These are phyloP conservation scores for Hypoxylon fuscum DNA, from an alignment of 495 filamentous ascomycete species.

Conservation along the genomic window DNA sequence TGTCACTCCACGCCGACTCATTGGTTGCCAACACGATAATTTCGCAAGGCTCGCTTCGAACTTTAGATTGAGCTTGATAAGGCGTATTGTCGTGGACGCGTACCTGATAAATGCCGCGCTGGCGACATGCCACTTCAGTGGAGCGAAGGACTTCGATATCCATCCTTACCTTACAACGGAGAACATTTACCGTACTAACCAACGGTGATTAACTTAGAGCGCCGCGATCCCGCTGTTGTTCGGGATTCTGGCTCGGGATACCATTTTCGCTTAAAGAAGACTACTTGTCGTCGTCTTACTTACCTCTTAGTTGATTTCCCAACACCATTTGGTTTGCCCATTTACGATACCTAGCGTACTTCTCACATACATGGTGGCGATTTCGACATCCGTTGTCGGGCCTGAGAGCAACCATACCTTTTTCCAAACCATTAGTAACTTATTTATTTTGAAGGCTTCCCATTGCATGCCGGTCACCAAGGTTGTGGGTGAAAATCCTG, in stretches of 20 bases:
- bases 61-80: neutral
- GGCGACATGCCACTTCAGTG: neutral
- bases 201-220: too few species aligned
- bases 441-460: constrained; percentile 9
- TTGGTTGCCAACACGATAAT: constrained; percentile 14
- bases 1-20: constrained; percentile 4
- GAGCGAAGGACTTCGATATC: too few species aligned
- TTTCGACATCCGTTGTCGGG: constrained; percentile 9
- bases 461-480: constrained; percentile 12
- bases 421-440: constrained; percentile 18
- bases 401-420: constrained; percentile 3
- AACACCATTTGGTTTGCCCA: constrained; percentile 16
- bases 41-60: constrained; percentile 12
- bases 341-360: constrained; percentile 7
- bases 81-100: neutral
- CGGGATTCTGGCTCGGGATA: neutral
- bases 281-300: neutral
- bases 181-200: too few species aligned
- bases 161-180: too few species aligned
- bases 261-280: constrained; percentile 3
- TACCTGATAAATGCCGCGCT: constrained; percentile 9
- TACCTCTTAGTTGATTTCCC: neutral
- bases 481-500: constrained; percentile 26
- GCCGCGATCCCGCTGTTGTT: neutral
- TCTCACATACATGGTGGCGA: constrained; percentile 9